Evolutionary conservation across 495 filamentous ascomycete species (phyloP).

Genomic region (Astrothelium subdiscretum): DNA sequence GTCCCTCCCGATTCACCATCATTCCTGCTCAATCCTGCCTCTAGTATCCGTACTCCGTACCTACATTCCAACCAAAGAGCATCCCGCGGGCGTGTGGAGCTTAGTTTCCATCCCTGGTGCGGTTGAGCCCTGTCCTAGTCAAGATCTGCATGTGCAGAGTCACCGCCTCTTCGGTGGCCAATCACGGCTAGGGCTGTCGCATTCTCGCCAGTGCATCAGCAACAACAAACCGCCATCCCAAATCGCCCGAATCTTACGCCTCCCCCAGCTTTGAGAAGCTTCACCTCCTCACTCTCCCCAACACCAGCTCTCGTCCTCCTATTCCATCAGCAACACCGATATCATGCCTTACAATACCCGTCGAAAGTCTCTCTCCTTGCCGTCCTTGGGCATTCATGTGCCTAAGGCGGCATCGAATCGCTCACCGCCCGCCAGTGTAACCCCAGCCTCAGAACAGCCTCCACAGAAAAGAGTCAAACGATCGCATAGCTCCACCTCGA

Average conservation of each 20-base stretch:
- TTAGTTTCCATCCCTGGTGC: background rate
- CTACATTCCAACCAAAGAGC: background rate
- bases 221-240: conserved; percentile 3
- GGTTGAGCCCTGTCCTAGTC: background rate
- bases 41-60: too few species aligned
- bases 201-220: conserved; percentile 1
- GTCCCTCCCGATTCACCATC: too few species aligned
- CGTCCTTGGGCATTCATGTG: conserved; percentile 84
- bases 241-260: background rate
- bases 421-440: conserved; percentile 48
- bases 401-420: conserved; percentile 49
- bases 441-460: conserved; percentile 43
- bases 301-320: background rate
- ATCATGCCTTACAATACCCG: conserved; percentile 94
- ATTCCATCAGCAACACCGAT: background rate
- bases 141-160: conserved; percentile 1
- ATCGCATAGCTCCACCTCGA: conserved; percentile 45
- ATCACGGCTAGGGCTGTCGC: background rate
- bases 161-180: conserved; percentile 1
- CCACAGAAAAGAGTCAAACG: conserved; percentile 80
- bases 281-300: background rate
- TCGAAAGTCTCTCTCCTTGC: conserved; percentile 89
- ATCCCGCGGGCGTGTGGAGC: background rate
- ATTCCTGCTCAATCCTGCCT: background rate
- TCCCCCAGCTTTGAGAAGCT: background rate